Conservation (phyloP, 2,329 filamentous ascomycete genomes). For the Teratosphaeria destructans region DNA sequence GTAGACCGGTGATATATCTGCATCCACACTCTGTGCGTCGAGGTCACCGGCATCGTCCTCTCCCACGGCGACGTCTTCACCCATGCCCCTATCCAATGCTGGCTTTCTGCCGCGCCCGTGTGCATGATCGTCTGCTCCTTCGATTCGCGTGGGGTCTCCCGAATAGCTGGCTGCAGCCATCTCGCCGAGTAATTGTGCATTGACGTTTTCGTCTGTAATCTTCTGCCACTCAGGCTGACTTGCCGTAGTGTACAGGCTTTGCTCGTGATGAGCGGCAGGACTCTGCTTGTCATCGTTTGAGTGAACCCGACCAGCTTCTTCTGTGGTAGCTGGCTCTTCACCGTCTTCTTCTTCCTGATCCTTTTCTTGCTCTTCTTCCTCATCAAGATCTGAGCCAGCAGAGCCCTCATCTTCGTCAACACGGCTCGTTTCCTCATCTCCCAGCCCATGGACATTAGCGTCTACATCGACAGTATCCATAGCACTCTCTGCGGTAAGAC, state of each 20-base stretch:
- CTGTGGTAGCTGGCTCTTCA: neutral
- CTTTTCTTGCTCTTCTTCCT: neutral
- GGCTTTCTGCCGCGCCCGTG: neutral
- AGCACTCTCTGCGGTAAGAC: neutral
- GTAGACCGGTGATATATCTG: neutral
- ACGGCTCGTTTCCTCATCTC: neutral
- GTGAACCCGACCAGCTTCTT: neutral
- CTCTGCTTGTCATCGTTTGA: neutral
- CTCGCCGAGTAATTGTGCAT: neutral
- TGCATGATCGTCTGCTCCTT: neutral
- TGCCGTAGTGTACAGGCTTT: neutral
- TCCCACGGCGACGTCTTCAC: neutral
- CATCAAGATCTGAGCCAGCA: neutral
- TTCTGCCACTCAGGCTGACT: neutral
- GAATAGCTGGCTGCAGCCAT: neutral
- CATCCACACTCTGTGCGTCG: neutral
- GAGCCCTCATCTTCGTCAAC: neutral
- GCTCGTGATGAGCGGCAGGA: neutral
- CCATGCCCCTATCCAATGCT: neutral
- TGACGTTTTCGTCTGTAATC: neutral
- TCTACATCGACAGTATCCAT: neutral
- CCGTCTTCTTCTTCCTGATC: neutral
- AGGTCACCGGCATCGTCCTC: neutral
- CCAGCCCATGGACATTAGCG: neutral
- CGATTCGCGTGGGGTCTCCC: neutral